Evolutionary conservation across 2,329 filamentous ascomycete genomes (phyloP).

Genomic region (Neonectria neomacrospora): DNA sequence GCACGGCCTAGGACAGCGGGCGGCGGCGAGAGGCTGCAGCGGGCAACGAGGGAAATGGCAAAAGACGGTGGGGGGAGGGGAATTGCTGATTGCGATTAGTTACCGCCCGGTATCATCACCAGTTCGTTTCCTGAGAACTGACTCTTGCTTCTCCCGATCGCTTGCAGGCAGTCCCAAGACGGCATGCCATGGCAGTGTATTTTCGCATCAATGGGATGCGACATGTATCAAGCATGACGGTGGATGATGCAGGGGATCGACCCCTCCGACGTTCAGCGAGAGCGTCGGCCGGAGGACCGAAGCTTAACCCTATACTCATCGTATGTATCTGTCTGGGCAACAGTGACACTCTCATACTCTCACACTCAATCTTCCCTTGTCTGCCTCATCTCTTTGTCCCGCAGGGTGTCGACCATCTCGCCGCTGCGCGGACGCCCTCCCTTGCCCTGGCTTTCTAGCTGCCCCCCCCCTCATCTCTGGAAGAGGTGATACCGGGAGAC

Average conservation of each 20-base stretch:
- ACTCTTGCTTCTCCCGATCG: not conserved
- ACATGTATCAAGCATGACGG: not conserved
- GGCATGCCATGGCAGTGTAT: slow-evolving; percentile 13
- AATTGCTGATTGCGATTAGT: not conserved
- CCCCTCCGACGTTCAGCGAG: not conserved
- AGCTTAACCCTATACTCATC: not conserved
- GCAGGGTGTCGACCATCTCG: not conserved
- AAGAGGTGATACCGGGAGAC: not conserved
- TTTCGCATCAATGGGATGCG: not conserved
- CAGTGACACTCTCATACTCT: not conserved
- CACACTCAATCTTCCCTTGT: not conserved
- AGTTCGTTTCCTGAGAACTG: not conserved
- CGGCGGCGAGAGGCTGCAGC: not conserved
- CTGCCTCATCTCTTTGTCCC: not conserved
- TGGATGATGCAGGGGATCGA: not conserved
- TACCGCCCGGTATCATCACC: not conserved
- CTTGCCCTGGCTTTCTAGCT: not conserved
- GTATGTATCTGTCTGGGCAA: not conserved
- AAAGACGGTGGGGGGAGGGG: too few species aligned
- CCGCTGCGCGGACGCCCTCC: not conserved
- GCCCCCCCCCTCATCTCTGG: not conserved
- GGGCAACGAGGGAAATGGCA: not conserved
- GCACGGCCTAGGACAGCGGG: not conserved
- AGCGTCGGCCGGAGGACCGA: not conserved
- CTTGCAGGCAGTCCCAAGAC: slow-evolving; percentile 1